Percentiles rank a stretch among this genome's conserved stretches.
phyloP scores from a whole-genome alignment of 306 rosid species.

The Sesbania bispinosa region DNA sequence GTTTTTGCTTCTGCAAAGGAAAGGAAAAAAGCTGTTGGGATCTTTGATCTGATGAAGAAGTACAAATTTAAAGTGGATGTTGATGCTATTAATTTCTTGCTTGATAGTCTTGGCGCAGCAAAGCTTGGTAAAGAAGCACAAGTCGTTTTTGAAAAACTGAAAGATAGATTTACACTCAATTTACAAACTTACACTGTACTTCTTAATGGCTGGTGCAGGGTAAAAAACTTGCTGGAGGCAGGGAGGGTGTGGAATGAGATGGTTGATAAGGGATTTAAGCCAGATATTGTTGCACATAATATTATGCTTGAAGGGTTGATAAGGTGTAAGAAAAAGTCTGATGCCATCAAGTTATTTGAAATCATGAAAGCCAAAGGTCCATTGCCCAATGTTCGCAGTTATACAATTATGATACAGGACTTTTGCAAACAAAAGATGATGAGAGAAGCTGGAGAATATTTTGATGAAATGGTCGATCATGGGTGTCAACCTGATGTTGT shows the following conservation, averaged over 20 bases:
- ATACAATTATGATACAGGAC: slow-evolving; percentile 62
- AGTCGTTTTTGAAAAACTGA: slow-evolving; percentile 64
- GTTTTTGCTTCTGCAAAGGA: slow-evolving; percentile 84
- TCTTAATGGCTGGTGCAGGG: slow-evolving; percentile 80
- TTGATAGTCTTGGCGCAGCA: slow-evolving; percentile 67
- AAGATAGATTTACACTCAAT: slow-evolving; percentile 51
- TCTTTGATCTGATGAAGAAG: slow-evolving; percentile 86
- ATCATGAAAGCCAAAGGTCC: slow-evolving; percentile 91
- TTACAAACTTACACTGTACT: slow-evolving; percentile 73
- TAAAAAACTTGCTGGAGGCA: slow-evolving; percentile 77
- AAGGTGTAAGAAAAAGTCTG: slow-evolving; percentile 70
- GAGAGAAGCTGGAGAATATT: slow-evolving; percentile 63
- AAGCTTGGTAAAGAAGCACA: slow-evolving; percentile 85
- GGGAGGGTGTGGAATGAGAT: slow-evolving; percentile 93
- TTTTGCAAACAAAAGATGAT: slow-evolving; percentile 68
- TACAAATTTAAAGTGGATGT: slow-evolving; percentile 57
- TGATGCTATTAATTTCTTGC: slow-evolving; percentile 71
- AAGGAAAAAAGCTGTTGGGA: slow-evolving; percentile 78
- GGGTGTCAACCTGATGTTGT: slow-evolving; percentile 65
- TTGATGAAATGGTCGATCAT: slow-evolving; percentile 53
- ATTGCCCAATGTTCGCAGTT: slow-evolving; percentile 58
- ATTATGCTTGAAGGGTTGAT: slow-evolving; percentile 76
- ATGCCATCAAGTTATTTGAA: slow-evolving; percentile 81
- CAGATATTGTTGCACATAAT: slow-evolving; percentile 80
- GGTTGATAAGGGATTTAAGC: slow-evolving; percentile 71